Conservation (phyloP, 2,329 filamentous ascomycete species). For the Hyphodiscus sp. region DNA sequence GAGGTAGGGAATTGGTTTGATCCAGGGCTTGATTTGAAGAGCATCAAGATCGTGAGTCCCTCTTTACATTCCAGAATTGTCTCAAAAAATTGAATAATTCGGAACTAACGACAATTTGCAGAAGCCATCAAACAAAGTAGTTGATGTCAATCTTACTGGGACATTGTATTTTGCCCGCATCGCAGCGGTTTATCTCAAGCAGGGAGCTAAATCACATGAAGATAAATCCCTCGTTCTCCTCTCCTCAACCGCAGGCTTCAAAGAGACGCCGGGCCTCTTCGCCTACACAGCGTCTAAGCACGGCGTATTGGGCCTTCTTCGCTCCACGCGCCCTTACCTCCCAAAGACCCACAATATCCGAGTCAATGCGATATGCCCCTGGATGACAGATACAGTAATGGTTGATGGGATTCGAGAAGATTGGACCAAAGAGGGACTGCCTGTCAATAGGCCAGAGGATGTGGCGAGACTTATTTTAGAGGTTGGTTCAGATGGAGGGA, state of each 20-base stretch:
- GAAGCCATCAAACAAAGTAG: conserved; percentile 38
- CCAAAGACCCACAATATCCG: conserved; percentile 35
- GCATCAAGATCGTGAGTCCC: not conserved
- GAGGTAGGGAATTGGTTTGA: conserved; percentile 34
- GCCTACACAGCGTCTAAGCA: conserved; percentile 35
- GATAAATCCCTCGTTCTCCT: conserved; percentile 26
- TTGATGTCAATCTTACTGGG: conserved; percentile 14
- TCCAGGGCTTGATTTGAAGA: conserved; percentile 1
- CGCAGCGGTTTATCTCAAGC: conserved; percentile 10
- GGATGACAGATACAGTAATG: conserved; percentile 43
- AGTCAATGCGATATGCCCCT: conserved; percentile 49
- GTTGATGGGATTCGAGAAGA: conserved; percentile 34
- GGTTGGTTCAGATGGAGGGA: conserved; percentile 39
- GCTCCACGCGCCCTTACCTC: conserved; percentile 38
- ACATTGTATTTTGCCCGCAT: conserved; percentile 15
- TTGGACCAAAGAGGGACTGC: conserved; percentile 23
- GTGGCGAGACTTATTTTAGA: conserved; percentile 42
- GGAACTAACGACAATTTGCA: conserved; percentile 32
- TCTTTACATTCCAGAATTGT: not conserved
- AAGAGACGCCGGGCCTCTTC: conserved; percentile 28
- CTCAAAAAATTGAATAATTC: not conserved
- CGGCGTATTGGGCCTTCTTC: conserved; percentile 44
- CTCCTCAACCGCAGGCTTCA: conserved; percentile 41
- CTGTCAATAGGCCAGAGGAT: conserved; percentile 33
- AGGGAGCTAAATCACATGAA: not conserved